Conservation (phyloP, 805 yeast species). For the Wickerhamiella lipophila region DNA sequence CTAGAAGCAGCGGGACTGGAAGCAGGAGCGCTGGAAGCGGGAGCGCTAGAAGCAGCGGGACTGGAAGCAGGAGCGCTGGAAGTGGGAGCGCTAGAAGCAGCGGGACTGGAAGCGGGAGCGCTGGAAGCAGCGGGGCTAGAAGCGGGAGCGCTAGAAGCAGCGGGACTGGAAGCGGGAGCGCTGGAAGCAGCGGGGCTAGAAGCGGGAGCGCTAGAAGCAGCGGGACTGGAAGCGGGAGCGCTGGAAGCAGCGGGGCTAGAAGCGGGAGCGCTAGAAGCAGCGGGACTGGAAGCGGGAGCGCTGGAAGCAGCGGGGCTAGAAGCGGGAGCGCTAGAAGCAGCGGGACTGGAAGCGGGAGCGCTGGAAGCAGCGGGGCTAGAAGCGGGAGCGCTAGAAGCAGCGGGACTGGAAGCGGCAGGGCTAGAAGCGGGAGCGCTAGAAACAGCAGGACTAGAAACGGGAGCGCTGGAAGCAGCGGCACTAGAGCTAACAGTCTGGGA, state of each 20-base stretch:
- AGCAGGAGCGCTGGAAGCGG: constrained; percentile 1
- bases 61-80: neutral
- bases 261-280: neutral
- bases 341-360: neutral
- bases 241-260: too few relatives aligned
- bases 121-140: constrained; percentile 1
- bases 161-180: neutral
- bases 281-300: neutral
- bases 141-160: constrained; percentile 4
- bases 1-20: constrained; percentile 1
- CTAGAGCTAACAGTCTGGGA: neutral
- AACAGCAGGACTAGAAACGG: neutral
- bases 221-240: neutral
- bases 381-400: neutral
- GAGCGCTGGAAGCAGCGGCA: neutral
- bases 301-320: neutral
- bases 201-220: neutral
- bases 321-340: constrained; percentile 7
- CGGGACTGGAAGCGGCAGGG: neutral
- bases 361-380: neutral
- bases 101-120: neutral
- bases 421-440: constrained; percentile 3
- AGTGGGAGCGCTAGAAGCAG: neutral
- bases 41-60: neutral
- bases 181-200: neutral